Base-by-base conservation (phyloP, 768 basidiomycete genomes). In the Tricholoma matsutake region DNA sequence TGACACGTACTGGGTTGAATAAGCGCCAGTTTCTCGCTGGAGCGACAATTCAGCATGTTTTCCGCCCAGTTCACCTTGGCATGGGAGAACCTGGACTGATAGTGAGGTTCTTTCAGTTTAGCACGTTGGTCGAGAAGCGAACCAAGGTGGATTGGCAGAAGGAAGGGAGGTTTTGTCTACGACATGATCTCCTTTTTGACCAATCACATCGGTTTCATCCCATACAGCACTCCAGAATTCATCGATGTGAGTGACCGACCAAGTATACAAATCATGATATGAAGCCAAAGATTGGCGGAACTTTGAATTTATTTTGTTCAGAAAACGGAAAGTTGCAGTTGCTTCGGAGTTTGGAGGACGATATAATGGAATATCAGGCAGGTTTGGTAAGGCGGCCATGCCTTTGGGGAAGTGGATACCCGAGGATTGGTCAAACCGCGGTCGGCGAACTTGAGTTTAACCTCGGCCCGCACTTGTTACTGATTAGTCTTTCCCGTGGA, bases 61-160 rank as follows among this genome's bases (percentile, higher is more conserved):
- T 93, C 89, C 20, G 91, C 89, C 86, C 87, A 92, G 68, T 92
- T 92, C 51, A 92, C 72, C 32, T 72, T 77, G 3, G 90, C 86
- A 55, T 83, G 81, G 28, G 73, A 66, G 73, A 92, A 81, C 79
- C 79, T 80, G 66, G 47, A 49, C 1, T 13, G 47, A 52, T n/a
- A 37, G 57, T 54, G n/a, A 45, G 63, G 60, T 39, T 28, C 18
- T 41, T 58, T 32, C 5, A 31, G 29, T 45, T 18, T 45, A 64
- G 25, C 22, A 60, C 49, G 56, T 51, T 41, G 43, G 43, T 58
- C 39, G 57, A 53, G 32, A 60, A 32, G 49, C 72, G 41, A 65
- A 92, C 91, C 91, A 92, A 7, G 78, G 58, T 35, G 91, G 89
- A 71, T 91, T 91, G 7, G 75, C 75, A 5, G 81, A 75, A 6